Evolutionary conservation across 2,329 filamentous ascomycete genomes (phyloP).

Genomic region (Chrysoporthe cubensis): DNA sequence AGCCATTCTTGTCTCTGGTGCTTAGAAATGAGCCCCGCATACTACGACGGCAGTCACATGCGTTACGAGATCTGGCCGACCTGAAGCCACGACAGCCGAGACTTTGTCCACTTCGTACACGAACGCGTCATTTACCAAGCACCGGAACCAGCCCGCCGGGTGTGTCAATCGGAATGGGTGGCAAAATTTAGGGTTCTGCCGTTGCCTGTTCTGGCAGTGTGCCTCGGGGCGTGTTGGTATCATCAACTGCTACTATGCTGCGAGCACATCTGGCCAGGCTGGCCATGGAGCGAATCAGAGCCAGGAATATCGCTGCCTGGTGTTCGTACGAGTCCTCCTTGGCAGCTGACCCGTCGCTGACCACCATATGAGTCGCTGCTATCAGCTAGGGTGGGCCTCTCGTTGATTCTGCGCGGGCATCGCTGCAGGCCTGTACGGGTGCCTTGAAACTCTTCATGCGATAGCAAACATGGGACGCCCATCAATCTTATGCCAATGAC

Average conservation of each 20-base stretch:
- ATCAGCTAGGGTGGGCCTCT: neutral
- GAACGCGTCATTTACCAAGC: neutral
- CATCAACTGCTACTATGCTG: neutral
- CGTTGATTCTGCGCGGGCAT: neutral
- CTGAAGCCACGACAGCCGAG: neutral
- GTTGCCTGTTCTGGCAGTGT: neutral
- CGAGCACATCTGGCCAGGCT: neutral
- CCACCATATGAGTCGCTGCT: slow-evolving; percentile 4
- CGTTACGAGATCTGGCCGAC: neutral
- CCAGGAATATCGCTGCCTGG: neutral
- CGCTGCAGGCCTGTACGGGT: neutral
- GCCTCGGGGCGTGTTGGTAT: neutral
- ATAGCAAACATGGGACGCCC: neutral
- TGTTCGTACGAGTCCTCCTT: neutral
- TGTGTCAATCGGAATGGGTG: neutral
- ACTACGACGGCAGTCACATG: neutral
- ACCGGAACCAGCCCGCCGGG: neutral
- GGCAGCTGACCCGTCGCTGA: neutral
- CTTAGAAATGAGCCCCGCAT: neutral
- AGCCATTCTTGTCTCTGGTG: neutral
- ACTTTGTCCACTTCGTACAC: neutral
- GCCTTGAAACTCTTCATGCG: neutral
- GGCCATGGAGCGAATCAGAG: neutral
- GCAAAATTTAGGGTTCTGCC: neutral
- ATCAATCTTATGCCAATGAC: neutral